Base-by-base conservation (phyloP, 73 alveolate genomes). In the Uronychia binucleata region DNA sequence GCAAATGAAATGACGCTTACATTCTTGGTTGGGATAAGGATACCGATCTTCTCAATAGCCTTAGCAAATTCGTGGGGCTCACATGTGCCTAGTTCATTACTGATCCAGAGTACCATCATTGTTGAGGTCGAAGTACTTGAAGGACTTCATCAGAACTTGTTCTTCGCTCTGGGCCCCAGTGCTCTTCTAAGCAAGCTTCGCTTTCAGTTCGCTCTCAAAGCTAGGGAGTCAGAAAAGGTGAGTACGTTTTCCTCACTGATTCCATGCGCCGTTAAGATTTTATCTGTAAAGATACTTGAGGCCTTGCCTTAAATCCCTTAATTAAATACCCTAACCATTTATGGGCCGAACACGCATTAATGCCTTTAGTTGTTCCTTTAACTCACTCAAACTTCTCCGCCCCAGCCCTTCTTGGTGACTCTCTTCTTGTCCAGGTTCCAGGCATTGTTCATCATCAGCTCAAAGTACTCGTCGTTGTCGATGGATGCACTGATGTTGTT, bases 41-140 rank as follows among this genome's bases (percentile, higher is more conserved):
- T 91, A 75, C 99, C 99, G 77, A 96, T 96, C 94, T 96, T 96
- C 85, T 91, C 97, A 74, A 96, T 87, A 31, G 98, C 97, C 81
- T 96, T 96, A 79, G 88, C 84, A 86, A 95, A 96, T 78, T 91
- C 98, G 28, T 93, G 95, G 19, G 89, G 87, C 86, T 90, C 96
- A 74, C 92, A 93, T 34, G 92, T 80, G 30, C 97, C 99, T 67
- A 19, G n/a, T 11, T 46, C 19, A 19, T 46, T 19, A 67, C 5
- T 13, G 1, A 28, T 25, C 5, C 32, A 13, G 29, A 14, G 14
- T 67, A 67, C 78, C 32, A 77, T 92, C 88, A 86, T 93, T 90
- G 81, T 96, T 95, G 75, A 96, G 90, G 85, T 96, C 99, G 87
- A 95, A 96, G 93, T 96, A 96, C 91, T 96, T 96, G 94, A 96